phyloP scores from a whole-genome alignment of 805 yeast genomes.

The Kodamaea lidongshanica region DNA sequence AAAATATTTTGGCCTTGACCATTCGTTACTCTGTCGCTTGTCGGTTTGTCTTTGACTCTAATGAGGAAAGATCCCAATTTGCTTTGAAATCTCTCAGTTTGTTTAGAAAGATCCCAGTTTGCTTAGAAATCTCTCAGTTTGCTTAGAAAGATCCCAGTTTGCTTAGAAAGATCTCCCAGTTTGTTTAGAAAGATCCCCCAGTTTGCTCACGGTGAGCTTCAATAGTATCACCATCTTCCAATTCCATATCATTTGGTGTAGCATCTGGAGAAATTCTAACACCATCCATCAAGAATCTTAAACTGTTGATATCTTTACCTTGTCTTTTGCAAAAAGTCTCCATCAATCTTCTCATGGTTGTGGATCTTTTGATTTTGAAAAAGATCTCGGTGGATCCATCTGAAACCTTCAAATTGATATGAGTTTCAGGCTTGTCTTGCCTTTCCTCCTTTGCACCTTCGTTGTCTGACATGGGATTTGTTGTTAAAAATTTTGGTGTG shows the following conservation, averaged over 20 bases:
- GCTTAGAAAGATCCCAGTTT: too few species aligned
- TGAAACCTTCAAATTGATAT: conserved; percentile 87
- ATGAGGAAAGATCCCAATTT: too few species aligned
- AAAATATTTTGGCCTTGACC: too few species aligned
- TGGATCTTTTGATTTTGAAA: conserved; percentile 89
- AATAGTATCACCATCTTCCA: conserved; percentile 93
- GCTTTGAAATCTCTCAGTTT: too few species aligned
- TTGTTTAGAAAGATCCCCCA: conserved; percentile 42
- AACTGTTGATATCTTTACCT: conserved; percentile 75
- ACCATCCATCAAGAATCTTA: conserved; percentile 91
- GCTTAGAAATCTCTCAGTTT: too few species aligned
- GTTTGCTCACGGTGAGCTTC: conserved; percentile 97
- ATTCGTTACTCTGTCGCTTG: too few species aligned
- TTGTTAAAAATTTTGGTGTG: too few species aligned
- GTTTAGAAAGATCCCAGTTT: too few species aligned
- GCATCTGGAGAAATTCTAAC: conserved; percentile 80
- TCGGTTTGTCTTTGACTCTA: too few species aligned
- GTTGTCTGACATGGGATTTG: conserved; percentile 20
- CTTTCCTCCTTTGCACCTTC: conserved; percentile 41
- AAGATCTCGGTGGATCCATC: conserved; percentile 92
- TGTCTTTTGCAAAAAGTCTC: conserved; percentile 98
- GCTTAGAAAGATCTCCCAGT: too few species aligned
- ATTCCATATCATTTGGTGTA: conserved; percentile 88
- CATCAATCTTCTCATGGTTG: conserved; percentile 90
- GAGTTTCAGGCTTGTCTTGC: conserved; percentile 44